Percentiles rank a stretch among this genome's conserved stretches.
These are phyloP conservation scores for Zoysia japonica DNA, from an alignment of 176 grass and related monocot species.

Conservation along the genomic window DNA sequence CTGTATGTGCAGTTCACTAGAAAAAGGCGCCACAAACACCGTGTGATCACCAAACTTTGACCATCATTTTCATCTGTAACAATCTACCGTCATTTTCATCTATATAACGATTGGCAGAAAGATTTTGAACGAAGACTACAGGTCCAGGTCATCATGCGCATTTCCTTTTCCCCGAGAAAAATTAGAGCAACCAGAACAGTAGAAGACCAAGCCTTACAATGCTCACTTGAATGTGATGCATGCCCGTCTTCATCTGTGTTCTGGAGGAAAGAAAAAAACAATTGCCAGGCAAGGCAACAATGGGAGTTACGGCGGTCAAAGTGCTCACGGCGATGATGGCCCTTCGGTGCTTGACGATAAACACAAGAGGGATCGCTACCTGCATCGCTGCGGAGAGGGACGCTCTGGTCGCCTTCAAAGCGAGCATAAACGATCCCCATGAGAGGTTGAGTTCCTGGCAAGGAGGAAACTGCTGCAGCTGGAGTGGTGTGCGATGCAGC, in stretches of 20 bases:
- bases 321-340: background rate
- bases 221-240: background rate
- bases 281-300: background rate
- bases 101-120: too few relatives aligned
- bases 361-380: background rate
- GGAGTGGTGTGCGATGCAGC: conserved; percentile 45
- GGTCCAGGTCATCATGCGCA: background rate
- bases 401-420: conserved; percentile 18
- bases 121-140: background rate
- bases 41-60: background rate
- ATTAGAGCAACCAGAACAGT: too few relatives aligned
- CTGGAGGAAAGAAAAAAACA: background rate
- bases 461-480: conserved; percentile 46
- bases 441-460: conserved; percentile 39
- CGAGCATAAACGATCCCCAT: conserved; percentile 8
- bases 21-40: conserved; percentile 45
- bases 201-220: background rate
- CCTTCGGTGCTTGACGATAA: conserved; percentile 2
- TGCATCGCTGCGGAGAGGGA: background rate
- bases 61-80: background rate
- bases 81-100: background rate
- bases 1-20: conserved; percentile 62
- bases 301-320: background rate
- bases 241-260: background rate
- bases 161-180: too few relatives aligned